Percentiles rank a stretch among this genome's conserved stretches.
Evolutionary conservation across 176 grass and related monocot species (phyloP).

Genomic region (Tuctoria greenei): DNA sequence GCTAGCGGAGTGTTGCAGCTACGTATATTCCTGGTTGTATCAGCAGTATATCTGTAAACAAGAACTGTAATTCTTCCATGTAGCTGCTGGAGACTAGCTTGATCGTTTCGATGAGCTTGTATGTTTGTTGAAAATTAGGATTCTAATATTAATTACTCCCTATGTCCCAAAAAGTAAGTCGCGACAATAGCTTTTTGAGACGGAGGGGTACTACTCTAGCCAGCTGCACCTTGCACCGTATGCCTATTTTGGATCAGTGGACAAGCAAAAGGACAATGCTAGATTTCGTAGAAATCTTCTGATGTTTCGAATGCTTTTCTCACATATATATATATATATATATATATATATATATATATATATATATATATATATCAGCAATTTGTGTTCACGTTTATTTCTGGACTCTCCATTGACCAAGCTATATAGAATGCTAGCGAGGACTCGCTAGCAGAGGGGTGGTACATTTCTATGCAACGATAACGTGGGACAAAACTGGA

Average conservation of each 20-base stretch:
- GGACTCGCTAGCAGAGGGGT: not conserved
- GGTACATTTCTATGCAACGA: conserved; percentile 15
- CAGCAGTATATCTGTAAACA: not conserved
- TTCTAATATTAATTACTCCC: no score
- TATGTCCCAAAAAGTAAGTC: no score
- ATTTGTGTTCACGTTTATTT: not conserved
- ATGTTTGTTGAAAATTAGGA: not conserved
- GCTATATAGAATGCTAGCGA: not conserved
- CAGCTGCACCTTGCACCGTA: not conserved
- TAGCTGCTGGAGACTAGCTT: no score
- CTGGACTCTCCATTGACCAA: not conserved
- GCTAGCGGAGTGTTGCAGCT: not conserved
- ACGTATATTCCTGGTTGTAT: no score
- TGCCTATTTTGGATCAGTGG: not conserved
- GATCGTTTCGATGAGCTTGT: not conserved
- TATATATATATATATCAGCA: not conserved
- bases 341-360: not conserved
- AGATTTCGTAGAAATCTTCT: not conserved
- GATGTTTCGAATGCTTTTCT: not conserved
- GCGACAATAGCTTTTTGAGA: no score
- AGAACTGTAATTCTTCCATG: not conserved
- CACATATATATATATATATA: not conserved
- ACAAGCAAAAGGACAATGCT: not conserved
- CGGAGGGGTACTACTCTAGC: not conserved
- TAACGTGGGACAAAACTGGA: conserved; percentile 42